A percentile compares a stretch with the other conserved stretches of the same genome.
phyloP scores from a whole-genome alignment of 805 yeast genomes.

The Scheffersomyces lignosus region DNA sequence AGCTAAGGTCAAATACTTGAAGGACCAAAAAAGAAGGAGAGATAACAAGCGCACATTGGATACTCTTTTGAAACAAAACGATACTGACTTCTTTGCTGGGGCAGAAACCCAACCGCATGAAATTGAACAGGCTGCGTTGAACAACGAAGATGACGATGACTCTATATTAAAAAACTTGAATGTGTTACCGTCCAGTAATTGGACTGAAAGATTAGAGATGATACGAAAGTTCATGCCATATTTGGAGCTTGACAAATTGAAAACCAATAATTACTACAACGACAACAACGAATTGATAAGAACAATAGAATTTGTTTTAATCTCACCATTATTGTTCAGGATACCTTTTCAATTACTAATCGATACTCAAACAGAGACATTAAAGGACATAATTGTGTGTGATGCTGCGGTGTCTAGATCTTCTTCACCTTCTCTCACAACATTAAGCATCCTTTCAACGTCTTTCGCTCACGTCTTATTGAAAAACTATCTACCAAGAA shows the following conservation, averaged over 20 bases:
- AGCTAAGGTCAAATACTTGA: constrained; percentile 10
- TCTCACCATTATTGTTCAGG: constrained; percentile 22
- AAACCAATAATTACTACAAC: constrained; percentile 10
- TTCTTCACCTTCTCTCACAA: not conserved
- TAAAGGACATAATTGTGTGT: not conserved
- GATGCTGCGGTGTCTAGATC: not conserved
- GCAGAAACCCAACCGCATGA: too few relatives aligned
- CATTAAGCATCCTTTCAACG: constrained; percentile 22
- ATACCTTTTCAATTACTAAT: constrained; percentile 16
- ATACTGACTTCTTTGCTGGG: constrained; percentile 7
- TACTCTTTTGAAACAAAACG: constrained; percentile 20
- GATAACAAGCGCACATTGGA: constrained; percentile 15
- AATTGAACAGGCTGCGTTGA: not conserved
- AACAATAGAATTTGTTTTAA: constrained; percentile 13
- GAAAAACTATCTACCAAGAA: constrained; percentile 23
- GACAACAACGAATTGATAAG: constrained; percentile 10
- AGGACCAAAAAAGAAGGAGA: constrained; percentile 11
- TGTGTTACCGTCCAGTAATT: constrained; percentile 36
- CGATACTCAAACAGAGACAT: constrained; percentile 10
- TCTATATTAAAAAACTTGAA: constrained; percentile 24
- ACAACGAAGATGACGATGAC: constrained; percentile 14
- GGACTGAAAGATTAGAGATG: constrained; percentile 16
- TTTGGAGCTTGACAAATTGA: constrained; percentile 16
- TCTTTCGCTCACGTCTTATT: constrained; percentile 18
- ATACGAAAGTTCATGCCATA: constrained; percentile 26